Evolutionary conservation across 2,329 filamentous ascomycete species (phyloP), one percentile per base, ranked within the genome.

Genomic region (Cladosporium cucumerinum): DNA sequence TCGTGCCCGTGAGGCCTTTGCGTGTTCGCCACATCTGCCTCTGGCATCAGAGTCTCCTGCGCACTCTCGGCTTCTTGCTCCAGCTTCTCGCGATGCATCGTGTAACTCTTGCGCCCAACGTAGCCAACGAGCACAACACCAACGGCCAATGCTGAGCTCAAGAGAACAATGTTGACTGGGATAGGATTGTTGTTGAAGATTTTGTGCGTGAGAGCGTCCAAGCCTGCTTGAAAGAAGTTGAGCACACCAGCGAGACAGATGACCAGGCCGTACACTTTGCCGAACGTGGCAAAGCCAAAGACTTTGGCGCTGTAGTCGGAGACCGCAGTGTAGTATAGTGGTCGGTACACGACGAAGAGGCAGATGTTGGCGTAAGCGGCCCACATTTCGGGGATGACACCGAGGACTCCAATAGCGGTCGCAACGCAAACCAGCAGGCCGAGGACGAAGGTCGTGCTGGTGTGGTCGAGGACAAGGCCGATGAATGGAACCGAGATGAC

Each of bases 231-330:
- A 1, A 86, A 86, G 73, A 97, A 93, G 77, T 96, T 96, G 72
- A 93, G 84, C 0, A 97, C 76, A 0, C 93, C 93, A 0, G 92
- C 89, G 1, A 95, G 79, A 77, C 91, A 96, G 70, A 97, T 96
- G 69, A 96, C 90, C 23, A 93, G 84, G 12, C 93, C 93, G 77
- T 97, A 97, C n/a, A 97, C 92, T 65, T 91, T 96, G 54, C 93
- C 93, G 71, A 97, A 97, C 0, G 92, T 96, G 66, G 88, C 85
- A 79, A 96, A 96, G 18, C 93, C 93, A 75, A 97, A 97, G 39
- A 97, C 92, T 78, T 96, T 96, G 66, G 92, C 92, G 23, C 87
- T 86, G 76, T 96, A 96, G 79, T 97, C 93, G 28, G 84, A 94
- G 65, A 97, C 91, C 8, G 92, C 87, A 0, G 92, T 96, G 79